Evolutionary conservation across 1,139 yeast genomes (phyloP), one percentile per base, ranked within the genome.

Genomic region (Lodderomyces parapsilosis): DNA sequence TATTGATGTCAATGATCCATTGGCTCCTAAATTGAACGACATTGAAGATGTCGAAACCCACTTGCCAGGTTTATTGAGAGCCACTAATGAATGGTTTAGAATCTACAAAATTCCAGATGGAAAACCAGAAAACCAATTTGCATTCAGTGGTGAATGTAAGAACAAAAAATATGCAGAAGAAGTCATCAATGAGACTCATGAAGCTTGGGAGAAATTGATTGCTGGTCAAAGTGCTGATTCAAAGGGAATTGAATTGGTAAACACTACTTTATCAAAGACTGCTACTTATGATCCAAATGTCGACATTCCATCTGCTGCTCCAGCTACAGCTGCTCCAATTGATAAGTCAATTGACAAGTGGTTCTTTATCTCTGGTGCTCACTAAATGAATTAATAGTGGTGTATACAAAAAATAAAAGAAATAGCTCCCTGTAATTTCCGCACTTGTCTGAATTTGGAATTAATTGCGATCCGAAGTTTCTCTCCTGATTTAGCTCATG

Each of bases 301-400:
- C 52, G 76, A 69, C 45, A 64, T 88, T 46, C 94, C 97, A 53
- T 75, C 78, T 49, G 93, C 86, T 56, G 60, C 81, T 58, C 80
- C 86, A 51, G 69, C 74, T 55, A 77, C 90, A 50, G 91, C 94
- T 62, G 97, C 96, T 53, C 95, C 96, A 68, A 88, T 93, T 66
- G 99, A 93, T 76, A 83, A 88, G 71, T 89, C 97, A 45, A 75
- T 93, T 65, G 98, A 93, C 81, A 93, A 93, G 78, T 93, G 99
- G 99, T 93, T 93, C 81, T 93, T 83, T 81, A 93, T 93, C 67
- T 88, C 98, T 52, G 97, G 97, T 71, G 86, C 78, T 51, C 78
- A 73, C 55, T 73, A 68, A 59, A 27, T n/a, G n/a, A n/a, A n/a
- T n/a, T n/a, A n/a, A n/a, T 37, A n/a, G 19, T 30, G 10, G 14